phyloP scores from a whole-genome alignment of 768 basidiomycete species.

The Melanogaster broomeanus region DNA sequence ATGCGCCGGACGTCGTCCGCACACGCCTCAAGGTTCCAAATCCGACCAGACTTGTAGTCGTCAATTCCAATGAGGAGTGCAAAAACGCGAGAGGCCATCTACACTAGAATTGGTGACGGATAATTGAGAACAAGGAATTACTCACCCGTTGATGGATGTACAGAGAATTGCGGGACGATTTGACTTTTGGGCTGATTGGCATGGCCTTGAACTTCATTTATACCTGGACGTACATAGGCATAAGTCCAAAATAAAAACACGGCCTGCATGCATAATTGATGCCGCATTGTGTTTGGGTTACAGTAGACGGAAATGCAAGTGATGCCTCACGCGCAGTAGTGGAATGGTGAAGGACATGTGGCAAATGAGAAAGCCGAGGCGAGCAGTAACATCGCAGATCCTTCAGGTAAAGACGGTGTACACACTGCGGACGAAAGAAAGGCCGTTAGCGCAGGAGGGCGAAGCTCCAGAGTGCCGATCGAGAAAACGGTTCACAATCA shows the following conservation, averaged over 20 bases:
- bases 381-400: slow-evolving; percentile 1
- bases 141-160: slow-evolving; percentile 12
- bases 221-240: slow-evolving; percentile 16
- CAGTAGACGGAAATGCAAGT: slow-evolving; percentile 22
- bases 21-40: slow-evolving; percentile 70
- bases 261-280: neutral
- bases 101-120: slow-evolving; percentile 11
- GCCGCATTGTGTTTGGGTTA: slow-evolving; percentile 4
- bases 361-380: neutral
- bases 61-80: slow-evolving; percentile 72
- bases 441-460: slow-evolving; percentile 1
- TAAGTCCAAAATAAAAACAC: neutral
- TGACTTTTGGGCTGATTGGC: slow-evolving; percentile 3
- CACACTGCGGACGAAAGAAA: neutral
- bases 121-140: neutral
- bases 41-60: slow-evolving; percentile 60
- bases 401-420: neutral
- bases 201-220: slow-evolving; percentile 10
- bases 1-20: slow-evolving; percentile 63
- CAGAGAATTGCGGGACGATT: slow-evolving; percentile 7
- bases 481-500: neutral
- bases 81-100: slow-evolving; percentile 53
- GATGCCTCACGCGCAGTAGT: slow-evolving; percentile 10
- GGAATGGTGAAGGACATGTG: neutral
- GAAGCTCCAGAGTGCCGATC: neutral